phyloP scores from a whole-genome alignment of 495 filamentous ascomycete species.

The Aspergillus wentii region DNA sequence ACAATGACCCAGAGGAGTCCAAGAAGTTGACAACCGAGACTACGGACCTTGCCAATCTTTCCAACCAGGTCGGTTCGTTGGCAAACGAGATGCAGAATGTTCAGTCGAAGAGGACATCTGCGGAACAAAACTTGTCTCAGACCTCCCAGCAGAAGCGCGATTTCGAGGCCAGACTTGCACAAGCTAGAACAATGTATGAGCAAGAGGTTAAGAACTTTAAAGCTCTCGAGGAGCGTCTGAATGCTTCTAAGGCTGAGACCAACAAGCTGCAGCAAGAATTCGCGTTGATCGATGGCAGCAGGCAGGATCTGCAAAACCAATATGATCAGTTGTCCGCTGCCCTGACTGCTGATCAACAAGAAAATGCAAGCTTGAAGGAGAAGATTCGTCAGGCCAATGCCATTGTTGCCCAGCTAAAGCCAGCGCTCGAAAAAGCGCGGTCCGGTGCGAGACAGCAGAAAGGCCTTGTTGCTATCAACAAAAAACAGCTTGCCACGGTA shows the following conservation, averaged over 20 bases:
- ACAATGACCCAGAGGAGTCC: conserved; percentile 83
- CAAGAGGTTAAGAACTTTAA: conserved; percentile 86
- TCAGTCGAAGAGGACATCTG: conserved; percentile 68
- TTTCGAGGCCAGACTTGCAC: conserved; percentile 80
- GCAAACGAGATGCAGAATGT: conserved; percentile 92
- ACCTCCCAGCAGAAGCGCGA: conserved; percentile 81
- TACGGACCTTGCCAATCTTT: conserved; percentile 90
- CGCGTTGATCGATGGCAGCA: conserved; percentile 71
- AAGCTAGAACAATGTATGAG: conserved; percentile 83
- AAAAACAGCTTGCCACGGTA: conserved; percentile 87
- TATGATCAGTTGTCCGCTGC: conserved; percentile 69
- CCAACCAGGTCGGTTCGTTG: conserved; percentile 86
- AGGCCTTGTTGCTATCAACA: conserved; percentile 93
- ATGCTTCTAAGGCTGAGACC: conserved; percentile 68
- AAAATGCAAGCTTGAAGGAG: conserved; percentile 83
- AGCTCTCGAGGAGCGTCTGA: conserved; percentile 76
- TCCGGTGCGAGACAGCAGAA: conserved; percentile 90
- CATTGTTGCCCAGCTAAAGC: conserved; percentile 76
- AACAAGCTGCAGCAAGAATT: conserved; percentile 77
- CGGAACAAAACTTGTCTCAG: conserved; percentile 74
- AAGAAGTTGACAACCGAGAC: conserved; percentile 85
- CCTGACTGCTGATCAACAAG: conserved; percentile 80
- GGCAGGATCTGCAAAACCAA: conserved; percentile 81
- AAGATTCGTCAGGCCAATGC: conserved; percentile 76
- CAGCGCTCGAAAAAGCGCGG: conserved; percentile 84